Evolutionary conservation across 352 stramenopile species (phyloP), one percentile per base, ranked within the genome.

Genomic region (Globisporangium viniferum): DNA sequence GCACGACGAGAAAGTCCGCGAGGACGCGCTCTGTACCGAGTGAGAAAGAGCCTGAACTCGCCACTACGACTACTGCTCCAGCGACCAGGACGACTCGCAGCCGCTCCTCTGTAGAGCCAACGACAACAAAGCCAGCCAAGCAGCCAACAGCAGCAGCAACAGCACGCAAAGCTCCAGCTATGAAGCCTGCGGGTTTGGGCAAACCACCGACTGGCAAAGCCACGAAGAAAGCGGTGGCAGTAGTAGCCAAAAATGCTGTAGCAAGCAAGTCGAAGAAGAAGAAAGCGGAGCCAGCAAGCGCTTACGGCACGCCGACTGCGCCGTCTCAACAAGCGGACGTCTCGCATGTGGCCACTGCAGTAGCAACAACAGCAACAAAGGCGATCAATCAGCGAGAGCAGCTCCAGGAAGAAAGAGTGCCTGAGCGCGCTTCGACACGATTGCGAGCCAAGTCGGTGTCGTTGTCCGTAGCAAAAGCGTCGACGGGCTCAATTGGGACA

Each of bases 401-500:
- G 10, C 53, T 41, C 20, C 27, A 39, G 29, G 6, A 20, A 59
- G 53, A 59, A 59, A 15, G 2, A 20, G 10, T 14, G 10, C 5
- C 14, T 27, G 27, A 48, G 15, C 41, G 41, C 4, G 41, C 20
- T 15, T 48, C 14, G 27, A 41, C 24, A 39, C 29, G 14, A 12
- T 59, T 59, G 27, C 15, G 2, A 24, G 41, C 41, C 41, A 48
- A 48, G 41, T 48, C 41, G 5, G 41, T 48, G 41, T 20, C 41
- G 15, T n/a, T 48, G 24, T 12, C 14, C 14, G 6, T 14, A 49
- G 10, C 22, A 6, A 48, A 35, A 14, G 1, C 68, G 10, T 67
- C 57, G 55, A 73, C 62, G 58, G 20, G 24, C 68, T 67, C 68
- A 8, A 74, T 62, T 1, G 46, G 73, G 14, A 71, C 64, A 9